These are phyloP conservation scores for Eurotiales sp. DNA, from an alignment of 2,329 filamentous ascomycete genomes.

Conservation along the genomic window DNA sequence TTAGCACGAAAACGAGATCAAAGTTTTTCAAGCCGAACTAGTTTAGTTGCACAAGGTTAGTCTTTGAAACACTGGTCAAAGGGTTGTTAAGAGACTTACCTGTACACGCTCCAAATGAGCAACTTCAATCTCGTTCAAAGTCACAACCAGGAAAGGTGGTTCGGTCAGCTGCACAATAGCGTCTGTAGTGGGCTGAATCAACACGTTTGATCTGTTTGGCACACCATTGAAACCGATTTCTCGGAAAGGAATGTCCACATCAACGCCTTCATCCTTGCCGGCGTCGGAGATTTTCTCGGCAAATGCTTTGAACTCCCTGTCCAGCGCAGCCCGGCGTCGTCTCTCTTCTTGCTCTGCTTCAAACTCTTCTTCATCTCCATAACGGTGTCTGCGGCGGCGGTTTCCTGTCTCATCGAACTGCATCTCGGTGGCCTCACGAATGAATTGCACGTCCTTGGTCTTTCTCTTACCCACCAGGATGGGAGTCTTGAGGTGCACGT, in stretches of 20 bases:
- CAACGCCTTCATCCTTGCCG: conserved; percentile 81
- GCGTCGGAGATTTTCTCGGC: conserved; percentile 97
- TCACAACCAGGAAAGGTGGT: conserved; percentile 93
- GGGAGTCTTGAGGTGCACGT: conserved; percentile 95
- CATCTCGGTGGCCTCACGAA: conserved; percentile 95
- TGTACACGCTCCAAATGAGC: conserved; percentile 92
- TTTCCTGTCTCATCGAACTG: conserved; percentile 99
- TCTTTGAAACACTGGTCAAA: background rate
- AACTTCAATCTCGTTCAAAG: conserved; percentile 91
- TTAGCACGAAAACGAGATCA: conserved; percentile 96
- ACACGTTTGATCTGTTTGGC: conserved; percentile 89
- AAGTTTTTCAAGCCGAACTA: conserved; percentile 98
- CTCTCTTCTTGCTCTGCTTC: conserved; percentile 97
- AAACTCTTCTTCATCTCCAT: conserved; percentile 97
- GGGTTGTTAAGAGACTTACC: conserved; percentile 28
- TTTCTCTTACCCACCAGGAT: conserved; percentile 99
- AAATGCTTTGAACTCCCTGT: conserved; percentile 93
- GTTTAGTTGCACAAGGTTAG: conserved; percentile 12
- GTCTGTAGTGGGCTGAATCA: conserved; percentile 93
- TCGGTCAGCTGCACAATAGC: conserved; percentile 96
- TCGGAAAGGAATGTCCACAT: conserved; percentile 94
- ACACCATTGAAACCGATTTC: conserved; percentile 97
- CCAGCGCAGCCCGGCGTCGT: conserved; percentile 81
- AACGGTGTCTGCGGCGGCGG: conserved; percentile 93
- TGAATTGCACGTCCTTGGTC: conserved; percentile 98